These are phyloP conservation scores for Cicer pinnatifidum DNA, from an alignment of 306 rosid species.

Conservation along the genomic window DNA sequence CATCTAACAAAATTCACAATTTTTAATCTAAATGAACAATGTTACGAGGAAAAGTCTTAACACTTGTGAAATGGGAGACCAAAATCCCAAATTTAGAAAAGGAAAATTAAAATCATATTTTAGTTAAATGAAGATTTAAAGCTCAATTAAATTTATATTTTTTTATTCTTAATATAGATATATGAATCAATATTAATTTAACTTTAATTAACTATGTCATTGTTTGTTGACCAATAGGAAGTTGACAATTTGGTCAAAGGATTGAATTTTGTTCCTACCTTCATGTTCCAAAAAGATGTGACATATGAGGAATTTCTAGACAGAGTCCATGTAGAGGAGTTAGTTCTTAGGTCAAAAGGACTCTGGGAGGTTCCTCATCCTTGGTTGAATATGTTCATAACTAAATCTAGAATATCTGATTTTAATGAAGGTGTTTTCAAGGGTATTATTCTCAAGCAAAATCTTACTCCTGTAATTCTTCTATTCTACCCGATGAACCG, in stretches of 20 bases:
- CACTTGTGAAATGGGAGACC: no score
- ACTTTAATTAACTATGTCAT: no score
- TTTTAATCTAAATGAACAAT: no score
- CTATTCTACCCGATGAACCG: constrained; percentile 58
- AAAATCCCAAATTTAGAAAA: no score
- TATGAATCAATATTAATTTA: no score
- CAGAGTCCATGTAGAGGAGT: constrained; percentile 55
- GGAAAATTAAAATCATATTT: no score
- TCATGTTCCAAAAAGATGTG: constrained; percentile 56
- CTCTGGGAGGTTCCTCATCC: constrained; percentile 72
- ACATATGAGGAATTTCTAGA: constrained; percentile 57
- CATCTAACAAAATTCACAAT: no score
- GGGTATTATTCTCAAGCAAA: constrained; percentile 57
- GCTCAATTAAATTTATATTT: no score
- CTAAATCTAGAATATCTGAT: constrained; percentile 58
- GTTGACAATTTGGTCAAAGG: constrained; percentile 45
- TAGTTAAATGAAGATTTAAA: no score
- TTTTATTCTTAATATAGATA: no score
- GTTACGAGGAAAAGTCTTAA: no score
- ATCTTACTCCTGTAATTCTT: constrained; percentile 28
- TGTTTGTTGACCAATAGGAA: constrained; percentile 38
- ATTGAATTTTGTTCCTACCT: constrained; percentile 49
- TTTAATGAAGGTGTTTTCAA: constrained; percentile 62
- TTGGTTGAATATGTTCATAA: constrained; percentile 68
- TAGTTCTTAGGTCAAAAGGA: constrained; percentile 47